Base-by-base conservation (phyloP, 805 yeast species). In the Metschnikowia orientalis region DNA sequence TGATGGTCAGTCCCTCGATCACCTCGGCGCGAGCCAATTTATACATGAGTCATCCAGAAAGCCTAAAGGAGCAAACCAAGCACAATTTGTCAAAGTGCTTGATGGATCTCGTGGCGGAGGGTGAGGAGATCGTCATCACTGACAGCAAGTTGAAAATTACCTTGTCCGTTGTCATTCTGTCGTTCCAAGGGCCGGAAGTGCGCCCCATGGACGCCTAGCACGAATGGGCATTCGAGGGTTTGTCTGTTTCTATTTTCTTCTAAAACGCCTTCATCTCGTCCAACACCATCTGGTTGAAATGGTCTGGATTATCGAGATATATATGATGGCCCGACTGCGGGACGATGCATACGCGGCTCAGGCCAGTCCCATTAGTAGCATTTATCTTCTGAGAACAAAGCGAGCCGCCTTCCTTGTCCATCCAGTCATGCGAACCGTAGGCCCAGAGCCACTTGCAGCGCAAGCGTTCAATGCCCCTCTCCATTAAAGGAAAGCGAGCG, bases 391-490 rank as follows among this genome's bases (percentile, higher is more conserved):
- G 48, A 11, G 66, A 53, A 23, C 73, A 62, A 10, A 54, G 26
- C 23, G 55, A 43, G 1, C 81, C 81, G 2, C 80, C 80, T 14
- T 48, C 38, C 17, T 48, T 48, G 44, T 75, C 79, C 80, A 75
- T 75, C 80, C 80, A 75, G 46, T 75, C 81, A 26, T 73, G 67
- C 41, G 77, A 80, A 1, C 98, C 98, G 47, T 90, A 90, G 43
- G 82, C 61, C 97, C 97, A 92, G 5, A 71, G 54, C 20, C 87
- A 64, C 23, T 82, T 77, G 49, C 85, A 76, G 4, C 70, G 60
- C 7, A 81, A 56, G 14, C 67, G 59, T 18, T 71, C 58, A 9
- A 81, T 66, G 2, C 63, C 67, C 13, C 83, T 56, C 11, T 63
- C 67, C 4, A 57, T 44, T 33, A 90, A 61, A 1, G 97, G 95